Conservation (phyloP, 192 early-diverging fungal genomes). For the Podila clonocystis region DNA sequence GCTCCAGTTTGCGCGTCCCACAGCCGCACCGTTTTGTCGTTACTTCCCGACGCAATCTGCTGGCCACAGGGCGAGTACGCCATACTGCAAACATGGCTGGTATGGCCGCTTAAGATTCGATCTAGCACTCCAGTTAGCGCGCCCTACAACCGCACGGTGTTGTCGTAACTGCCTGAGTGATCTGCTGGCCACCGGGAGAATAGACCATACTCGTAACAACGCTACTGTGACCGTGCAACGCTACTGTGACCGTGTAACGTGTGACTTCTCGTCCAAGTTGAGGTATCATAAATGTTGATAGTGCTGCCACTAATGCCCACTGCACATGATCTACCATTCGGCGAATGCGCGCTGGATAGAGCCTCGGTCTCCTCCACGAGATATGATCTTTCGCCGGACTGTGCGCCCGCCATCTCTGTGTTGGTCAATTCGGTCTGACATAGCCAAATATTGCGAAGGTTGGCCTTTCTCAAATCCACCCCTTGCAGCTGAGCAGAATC, state of each 20-base stretch:
- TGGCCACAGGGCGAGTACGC: neutral
- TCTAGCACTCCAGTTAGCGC: too few species aligned
- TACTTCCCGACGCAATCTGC: neutral
- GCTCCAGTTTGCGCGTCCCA: too few species aligned
- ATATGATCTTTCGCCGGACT: neutral
- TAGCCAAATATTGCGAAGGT: neutral
- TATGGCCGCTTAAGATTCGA: neutral
- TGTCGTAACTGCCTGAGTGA: too few species aligned
- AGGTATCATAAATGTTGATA: neutral
- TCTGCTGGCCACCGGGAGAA: too few species aligned
- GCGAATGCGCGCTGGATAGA: neutral
- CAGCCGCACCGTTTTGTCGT: neutral
- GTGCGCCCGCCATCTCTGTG: neutral
- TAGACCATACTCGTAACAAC: too few species aligned
- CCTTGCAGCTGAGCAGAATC: constrained; percentile 2
- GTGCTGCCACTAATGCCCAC: neutral
- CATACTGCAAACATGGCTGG: neutral
- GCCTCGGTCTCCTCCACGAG: neutral
- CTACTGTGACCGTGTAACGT: too few species aligned
- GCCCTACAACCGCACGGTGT: too few species aligned
- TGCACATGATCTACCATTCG: neutral
- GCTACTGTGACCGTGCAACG: too few species aligned
- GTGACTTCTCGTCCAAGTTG: neutral
- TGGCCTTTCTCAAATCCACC: neutral
- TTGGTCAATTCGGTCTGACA: neutral